These are phyloP conservation scores for Orychophragmus violaceus DNA, from an alignment of 345 rosid genomes.

Conservation along the genomic window DNA sequence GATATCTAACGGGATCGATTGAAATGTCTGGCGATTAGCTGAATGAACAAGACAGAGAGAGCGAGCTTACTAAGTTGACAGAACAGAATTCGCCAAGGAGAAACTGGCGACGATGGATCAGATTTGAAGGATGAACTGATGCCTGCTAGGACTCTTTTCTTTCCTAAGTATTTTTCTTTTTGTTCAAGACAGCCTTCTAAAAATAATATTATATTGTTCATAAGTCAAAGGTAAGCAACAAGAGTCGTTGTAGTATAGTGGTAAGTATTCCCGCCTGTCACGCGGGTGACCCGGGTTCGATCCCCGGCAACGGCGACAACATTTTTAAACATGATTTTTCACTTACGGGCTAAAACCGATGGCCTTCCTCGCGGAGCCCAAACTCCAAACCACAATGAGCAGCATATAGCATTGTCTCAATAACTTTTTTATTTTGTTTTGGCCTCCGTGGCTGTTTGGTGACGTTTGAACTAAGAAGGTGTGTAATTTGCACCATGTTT, in stretches of 20 bases:
- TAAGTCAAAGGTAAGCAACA: not conserved
- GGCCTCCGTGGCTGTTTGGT: not conserved
- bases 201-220: no score
- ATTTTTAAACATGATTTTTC: not conserved
- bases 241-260: slow-evolving; percentile 91
- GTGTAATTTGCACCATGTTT: not conserved
- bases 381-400: not conserved
- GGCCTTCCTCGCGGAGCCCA: not conserved
- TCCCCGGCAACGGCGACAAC: slow-evolving; percentile 92
- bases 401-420: not conserved
- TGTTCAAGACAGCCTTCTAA: slow-evolving; percentile 29
- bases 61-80: slow-evolving; percentile 1
- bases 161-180: slow-evolving; percentile 35
- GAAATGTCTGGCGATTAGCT: not conserved
- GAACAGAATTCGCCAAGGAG: not conserved
- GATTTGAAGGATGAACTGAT: slow-evolving; percentile 13
- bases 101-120: not conserved
- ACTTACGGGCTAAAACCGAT: not conserved
- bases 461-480: not conserved
- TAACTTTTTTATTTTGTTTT: not conserved
- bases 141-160: not conserved
- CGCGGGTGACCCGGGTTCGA: slow-evolving; percentile 99
- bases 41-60: not conserved
- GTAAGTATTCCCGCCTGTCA: slow-evolving; percentile 93
- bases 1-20: not conserved